Conservation (phyloP, 1,139 yeast species). For the Pichia sp. region DNA sequence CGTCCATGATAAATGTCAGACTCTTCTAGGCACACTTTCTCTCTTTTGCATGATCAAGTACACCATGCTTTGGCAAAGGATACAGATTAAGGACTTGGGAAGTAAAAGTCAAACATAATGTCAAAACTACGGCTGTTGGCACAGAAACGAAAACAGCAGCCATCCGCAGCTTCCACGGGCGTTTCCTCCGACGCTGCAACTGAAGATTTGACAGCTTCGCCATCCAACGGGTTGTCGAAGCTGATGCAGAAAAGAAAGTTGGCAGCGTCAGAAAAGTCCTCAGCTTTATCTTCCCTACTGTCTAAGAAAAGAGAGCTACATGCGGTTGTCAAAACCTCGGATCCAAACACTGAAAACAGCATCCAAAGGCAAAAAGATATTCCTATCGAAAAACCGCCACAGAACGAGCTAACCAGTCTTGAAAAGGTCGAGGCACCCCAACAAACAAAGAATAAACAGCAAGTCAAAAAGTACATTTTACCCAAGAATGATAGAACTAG, state of each 20-base stretch:
- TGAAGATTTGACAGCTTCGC: not conserved
- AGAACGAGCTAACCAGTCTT: not conserved
- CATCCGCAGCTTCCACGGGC: not conserved
- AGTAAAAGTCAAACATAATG: constrained; percentile 6
- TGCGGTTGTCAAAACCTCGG: not conserved
- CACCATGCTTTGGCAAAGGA: no score
- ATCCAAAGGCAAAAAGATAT: not conserved
- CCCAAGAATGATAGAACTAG: not conserved
- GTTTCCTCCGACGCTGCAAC: not conserved
- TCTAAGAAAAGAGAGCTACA: constrained; percentile 3
- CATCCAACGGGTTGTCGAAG: constrained; percentile 4
- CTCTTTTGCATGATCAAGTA: no score
- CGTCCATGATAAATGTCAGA: no score
- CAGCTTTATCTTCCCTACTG: constrained; percentile 1
- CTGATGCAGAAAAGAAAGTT: constrained; percentile 4
- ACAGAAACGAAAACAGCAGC: constrained; percentile 7
- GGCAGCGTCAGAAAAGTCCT: not conserved
- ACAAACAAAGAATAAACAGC: not conserved
- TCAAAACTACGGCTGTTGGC: constrained; percentile 20
- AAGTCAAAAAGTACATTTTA: not conserved
- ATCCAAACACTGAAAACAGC: not conserved
- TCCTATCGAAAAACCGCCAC: not conserved
- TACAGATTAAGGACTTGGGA: no score
- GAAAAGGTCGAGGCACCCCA: not conserved
- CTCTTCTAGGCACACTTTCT: no score